Evolutionary conservation across 345 rosid genomes (phyloP).

Genomic region (Gossypium bickii): DNA sequence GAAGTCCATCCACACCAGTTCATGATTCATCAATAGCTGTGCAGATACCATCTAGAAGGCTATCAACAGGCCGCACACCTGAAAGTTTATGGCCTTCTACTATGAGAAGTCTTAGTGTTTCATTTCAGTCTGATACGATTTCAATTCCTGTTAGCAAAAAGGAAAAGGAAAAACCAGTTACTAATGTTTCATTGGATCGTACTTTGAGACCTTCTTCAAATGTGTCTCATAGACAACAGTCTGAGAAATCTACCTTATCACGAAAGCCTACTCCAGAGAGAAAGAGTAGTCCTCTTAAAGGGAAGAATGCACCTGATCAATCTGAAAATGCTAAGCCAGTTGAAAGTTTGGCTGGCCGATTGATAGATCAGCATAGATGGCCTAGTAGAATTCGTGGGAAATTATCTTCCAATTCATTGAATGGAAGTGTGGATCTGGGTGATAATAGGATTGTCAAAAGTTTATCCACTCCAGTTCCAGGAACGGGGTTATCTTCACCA

Average conservation of each 20-base stretch:
- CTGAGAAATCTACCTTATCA: conserved; percentile 43
- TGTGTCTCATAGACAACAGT: conserved; percentile 68
- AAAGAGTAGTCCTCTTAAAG: conserved; percentile 73
- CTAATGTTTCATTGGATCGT: conserved; percentile 52
- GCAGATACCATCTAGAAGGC: conserved; percentile 58
- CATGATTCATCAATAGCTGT: conserved; percentile 51
- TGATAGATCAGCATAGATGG: conserved; percentile 92
- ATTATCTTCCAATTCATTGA: conserved; percentile 43
- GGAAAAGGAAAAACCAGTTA: conserved; percentile 80
- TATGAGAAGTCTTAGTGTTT: conserved; percentile 95
- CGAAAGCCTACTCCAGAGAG: conserved; percentile 82
- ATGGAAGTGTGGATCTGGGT: conserved; percentile 57
- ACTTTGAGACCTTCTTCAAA: conserved; percentile 83
- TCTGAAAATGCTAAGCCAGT: conserved; percentile 91
- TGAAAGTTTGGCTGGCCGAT: conserved; percentile 57
- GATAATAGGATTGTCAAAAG: conserved; percentile 46
- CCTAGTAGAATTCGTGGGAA: conserved; percentile 73
- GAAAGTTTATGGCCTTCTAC: conserved; percentile 99
- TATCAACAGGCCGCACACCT: conserved; percentile 56
- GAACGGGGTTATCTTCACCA: conserved; percentile 38
- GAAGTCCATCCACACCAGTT: conserved; percentile 69
- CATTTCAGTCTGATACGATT: conserved; percentile 89
- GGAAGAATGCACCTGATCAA: conserved; percentile 75
- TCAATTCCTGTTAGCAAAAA: conserved; percentile 82
- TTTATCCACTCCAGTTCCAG: conserved; percentile 34